Evolutionary conservation across 768 basidiomycete genomes (phyloP), one percentile per base, ranked within the genome.

Genomic region (Daedaleopsis sinensis): DNA sequence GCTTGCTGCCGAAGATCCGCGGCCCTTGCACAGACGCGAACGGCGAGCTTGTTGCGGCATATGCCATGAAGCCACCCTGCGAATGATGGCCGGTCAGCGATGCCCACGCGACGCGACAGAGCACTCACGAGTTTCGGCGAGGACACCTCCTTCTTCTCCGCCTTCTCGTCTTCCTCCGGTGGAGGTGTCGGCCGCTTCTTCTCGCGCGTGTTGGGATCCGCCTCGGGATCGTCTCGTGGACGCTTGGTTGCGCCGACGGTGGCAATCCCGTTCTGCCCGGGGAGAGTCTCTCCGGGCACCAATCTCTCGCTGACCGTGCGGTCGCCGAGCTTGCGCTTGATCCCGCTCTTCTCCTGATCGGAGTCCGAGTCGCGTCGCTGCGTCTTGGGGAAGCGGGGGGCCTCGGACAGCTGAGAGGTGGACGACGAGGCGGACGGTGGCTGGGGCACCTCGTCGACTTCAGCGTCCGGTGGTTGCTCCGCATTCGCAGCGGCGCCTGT

Each of bases 31-130:
- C 85, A 50, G 82, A 74, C 15, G 88, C 85, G 67, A 93, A 93
- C 5, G 91, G 90, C 2, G 91, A 92, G 57, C 78, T 81, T 12
- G 84, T 77, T 2, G 89, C 87, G 13, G 91, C 90, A 67, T 91
- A 93, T 2, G 90, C 88, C 82, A 88, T 86, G 72, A 93, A 93
- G 24, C 91, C 91, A 55, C 83, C 77, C 89, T 89, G 53, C 38
- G 16, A 48, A 49, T 15, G 19, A 19, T 19, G 24, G n/a, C n/a
- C 52, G 10, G 57, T 51, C 37, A 16, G 19, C 16, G 53, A 15
- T 48, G 46, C 15, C 53, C 36, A 62, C 55, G 58, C 32, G 27
- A 35, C 9, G 65, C 52, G 52, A 52, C 63, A 51, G 59, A 64
- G 23, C 5, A 78, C 82, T 61, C 65, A 87, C 87, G 58, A 79